Base-by-base conservation (phyloP, 2,329 filamentous ascomycete genomes). In the Aspergillus sp. region DNA sequence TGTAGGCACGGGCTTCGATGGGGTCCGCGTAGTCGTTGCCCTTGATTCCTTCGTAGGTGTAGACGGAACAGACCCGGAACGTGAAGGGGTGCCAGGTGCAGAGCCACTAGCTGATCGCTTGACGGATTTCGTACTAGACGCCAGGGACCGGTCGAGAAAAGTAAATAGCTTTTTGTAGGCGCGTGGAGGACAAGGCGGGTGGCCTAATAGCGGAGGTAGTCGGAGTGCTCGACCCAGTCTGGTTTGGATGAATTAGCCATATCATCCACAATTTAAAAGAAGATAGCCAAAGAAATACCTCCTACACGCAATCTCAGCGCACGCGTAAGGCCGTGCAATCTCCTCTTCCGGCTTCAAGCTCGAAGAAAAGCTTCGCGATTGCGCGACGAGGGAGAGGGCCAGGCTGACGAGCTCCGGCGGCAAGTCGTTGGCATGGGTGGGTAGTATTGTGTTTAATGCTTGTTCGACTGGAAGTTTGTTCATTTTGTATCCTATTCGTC, bases 301-400 rank as follows among this genome's bases (percentile, higher is more conserved):
- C 57, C 91, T 88, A 62, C 90, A 97, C 19, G 93, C 93, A 50
- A 98, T 79, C 67, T 95, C 84, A 9, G 87, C 86, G 64, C 89
- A 95, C 3, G 85, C 86, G 65, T 93, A 93, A 4, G 80, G 77
- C 19, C 90, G 79, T n/a, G 85, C 88, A 53, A 93, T 82, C 65
- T 96, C 90, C 65, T 95, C 89, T 47, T 94, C 88, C 3, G 82
- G 77, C 63, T 89, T 94, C 45, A 96, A 74, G 10, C 79, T 85
- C 59, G 81, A 83, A 43, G 87, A 88, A 58, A 82, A 83, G 60
- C 82, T 81, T 32, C 87, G 81, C 8, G 88, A 94, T 66, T 93
- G 88, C 2, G 86, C 83, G 40, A 94, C 78, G 5, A 94, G 73
- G 6, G 84, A 88, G 44, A 77, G 74, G 1, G 88, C 82, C 7